Base-by-base conservation (phyloP, 106 monocot species). In the Phalaenopsis aphrodite region DNA sequence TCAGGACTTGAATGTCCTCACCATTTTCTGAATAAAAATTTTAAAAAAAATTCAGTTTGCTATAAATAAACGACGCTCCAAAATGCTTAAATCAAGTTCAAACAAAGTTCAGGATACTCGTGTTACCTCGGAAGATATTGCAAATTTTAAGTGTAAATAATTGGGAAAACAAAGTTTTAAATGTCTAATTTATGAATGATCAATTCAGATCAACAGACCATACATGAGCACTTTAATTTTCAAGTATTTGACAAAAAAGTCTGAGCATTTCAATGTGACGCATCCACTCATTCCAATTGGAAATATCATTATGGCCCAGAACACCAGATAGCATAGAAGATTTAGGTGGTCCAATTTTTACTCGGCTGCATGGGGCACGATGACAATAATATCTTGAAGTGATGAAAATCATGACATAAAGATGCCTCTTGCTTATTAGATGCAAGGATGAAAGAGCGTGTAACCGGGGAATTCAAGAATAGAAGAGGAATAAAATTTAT, bases 1-100 rank as follows among this genome's bases (percentile, higher is more conserved):
- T 86, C 61, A 98, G 78, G 36, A 98, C 91, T 86, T 98, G 98
- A 8, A 94, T 92, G 77, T 94, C 94, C 79, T 98, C 98, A 37
- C 98, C 98, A 83, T 98, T 98, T 79, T 98, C 98, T 98, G 80
- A 45, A 69, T 64, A 81, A 8, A 79, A 79, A 56, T 79, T 30
- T 0, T 41, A 78, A 19, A 39, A 45, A 8, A 52, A n/a, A 3
- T 39, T 49, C 48, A 76, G 76, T 49, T 76, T 52, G 39, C 38
- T 69, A 12, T 52, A 10, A 10, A 52, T 3, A 52, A 52, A 52
- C 14, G 52, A 14, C 52, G 52, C 12, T 52, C 52, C 52, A 12
- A 12, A 3, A 52, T 52, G 14, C 52, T 52, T 15, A 3, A 14
- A 48, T 61, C 61, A 1, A 65, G 64, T 65, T 65, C 24, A 65